Conservation (phyloP, 345 rosid genomes). For the Schrenkiella parvula region DNA sequence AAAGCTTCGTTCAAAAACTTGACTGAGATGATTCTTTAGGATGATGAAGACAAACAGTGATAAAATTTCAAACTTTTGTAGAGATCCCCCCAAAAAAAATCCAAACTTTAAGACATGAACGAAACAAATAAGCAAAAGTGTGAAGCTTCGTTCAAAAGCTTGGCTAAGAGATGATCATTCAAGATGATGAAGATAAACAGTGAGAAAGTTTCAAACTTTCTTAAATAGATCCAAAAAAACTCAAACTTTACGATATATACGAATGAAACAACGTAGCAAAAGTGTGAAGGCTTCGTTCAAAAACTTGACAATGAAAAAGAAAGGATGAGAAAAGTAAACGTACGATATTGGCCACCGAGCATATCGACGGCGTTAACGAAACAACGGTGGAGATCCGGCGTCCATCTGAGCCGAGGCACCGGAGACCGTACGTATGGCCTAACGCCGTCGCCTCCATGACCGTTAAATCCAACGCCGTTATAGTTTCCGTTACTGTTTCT, state of each 20-base stretch:
- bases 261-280: neutral
- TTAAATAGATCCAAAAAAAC: neutral
- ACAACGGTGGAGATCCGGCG: constrained; percentile 92
- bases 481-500: constrained; percentile 34
- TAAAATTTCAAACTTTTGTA: neutral
- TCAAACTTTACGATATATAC: neutral
- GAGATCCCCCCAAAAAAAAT: neutral
- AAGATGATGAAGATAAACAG: neutral
- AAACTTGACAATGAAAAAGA: neutral
- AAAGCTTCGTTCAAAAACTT: neutral
- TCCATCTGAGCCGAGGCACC: constrained; percentile 91
- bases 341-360: constrained; percentile 90
- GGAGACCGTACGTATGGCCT: constrained; percentile 89
- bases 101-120: neutral
- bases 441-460: constrained; percentile 53
- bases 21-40: neutral
- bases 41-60: neutral
- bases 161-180: too few species aligned
- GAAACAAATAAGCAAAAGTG: neutral
- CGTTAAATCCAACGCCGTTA: constrained; percentile 3
- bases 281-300: neutral
- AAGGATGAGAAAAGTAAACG: constrained; percentile 6
- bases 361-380: constrained; percentile 83
- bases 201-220: too few species aligned
- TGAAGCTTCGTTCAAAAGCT: neutral